Evolutionary conservation across 2,329 filamentous ascomycete species (phyloP), one percentile per base, ranked within the genome.

Genomic region (Emergomyces pasteurianus): DNA sequence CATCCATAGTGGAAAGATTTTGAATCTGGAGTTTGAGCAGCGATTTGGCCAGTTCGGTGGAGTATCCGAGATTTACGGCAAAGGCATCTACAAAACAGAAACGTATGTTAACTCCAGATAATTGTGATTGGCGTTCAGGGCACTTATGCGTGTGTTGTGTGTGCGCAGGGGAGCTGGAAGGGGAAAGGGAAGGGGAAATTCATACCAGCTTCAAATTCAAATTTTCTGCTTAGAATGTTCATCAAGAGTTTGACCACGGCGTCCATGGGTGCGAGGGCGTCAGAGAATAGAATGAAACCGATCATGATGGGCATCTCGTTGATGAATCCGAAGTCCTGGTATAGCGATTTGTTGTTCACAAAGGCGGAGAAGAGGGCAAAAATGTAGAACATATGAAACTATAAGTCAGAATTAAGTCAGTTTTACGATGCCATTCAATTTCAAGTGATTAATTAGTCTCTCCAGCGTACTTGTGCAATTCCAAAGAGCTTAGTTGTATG

Each of bases 11-110:
- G 76, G 90, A 95, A 67, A 99, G 82, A 73, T 99, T 99, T 80
- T 97, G 92, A 70, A 96, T 90, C 78, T 99, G 95, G 58, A 99
- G 88, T 80, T 96, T 96, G 78, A 99, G 91, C 65, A 99, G 83
- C 26, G 90, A 94, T 64, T 85, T 81, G 50, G 92, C 90, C 58
- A 99, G 86, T 74, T 96, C 86, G 53, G 83, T 79, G 58, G 87
- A 84, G 77, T 92, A 96, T 59, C 94, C 94, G 10, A 96, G 86
- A 57, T 86, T 81, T 67, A 86, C 82, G 61, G 92, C 94, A 72
- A 99, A 99, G 26, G 83, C 85, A 77, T 99, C 85, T 84, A 62
- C 31, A 60, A 55, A 38, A n/a, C 58, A 59, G 77, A 84, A 82
- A 92, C 64, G 94, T 49, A 26, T 49, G 99, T 84, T 77, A 95